Percentiles rank a stretch among this genome's conserved stretches.
Conservation (phyloP, 1,139 yeast species). For the Pneumocystis canis region DNA sequence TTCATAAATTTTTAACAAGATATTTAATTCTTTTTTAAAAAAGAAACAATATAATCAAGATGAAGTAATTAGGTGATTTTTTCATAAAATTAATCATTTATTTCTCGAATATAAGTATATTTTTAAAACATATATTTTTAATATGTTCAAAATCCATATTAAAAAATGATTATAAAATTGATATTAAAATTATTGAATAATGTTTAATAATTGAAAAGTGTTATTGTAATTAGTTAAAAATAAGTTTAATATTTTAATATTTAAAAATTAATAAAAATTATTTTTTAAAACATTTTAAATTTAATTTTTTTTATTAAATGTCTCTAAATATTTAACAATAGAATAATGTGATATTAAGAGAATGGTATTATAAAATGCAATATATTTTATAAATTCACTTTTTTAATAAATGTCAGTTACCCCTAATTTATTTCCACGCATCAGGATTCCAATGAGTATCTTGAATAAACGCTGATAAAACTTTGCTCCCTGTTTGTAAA, state of each 20-base stretch:
- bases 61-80: no score
- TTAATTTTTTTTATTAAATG: not conserved
- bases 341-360: not conserved
- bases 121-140: no score
- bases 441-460: conserved; percentile 63
- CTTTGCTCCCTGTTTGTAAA: conserved; percentile 76
- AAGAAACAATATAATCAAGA: not conserved
- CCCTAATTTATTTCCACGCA: not conserved
- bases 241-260: no score
- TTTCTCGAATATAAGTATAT: no score
- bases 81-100: no score
- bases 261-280: not conserved
- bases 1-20: not conserved
- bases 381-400: not conserved
- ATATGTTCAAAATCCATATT: not conserved
- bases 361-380: not conserved
- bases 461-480: conserved; percentile 72
- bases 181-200: not conserved
- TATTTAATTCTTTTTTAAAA: not conserved
- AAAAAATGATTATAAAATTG: not conserved
- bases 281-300: not conserved
- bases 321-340: not conserved
- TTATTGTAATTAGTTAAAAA: no score
- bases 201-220: not conserved
- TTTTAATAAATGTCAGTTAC: not conserved